Base-by-base conservation (phyloP, 2,329 filamentous ascomycete genomes). In the Xylaria multiplex region DNA sequence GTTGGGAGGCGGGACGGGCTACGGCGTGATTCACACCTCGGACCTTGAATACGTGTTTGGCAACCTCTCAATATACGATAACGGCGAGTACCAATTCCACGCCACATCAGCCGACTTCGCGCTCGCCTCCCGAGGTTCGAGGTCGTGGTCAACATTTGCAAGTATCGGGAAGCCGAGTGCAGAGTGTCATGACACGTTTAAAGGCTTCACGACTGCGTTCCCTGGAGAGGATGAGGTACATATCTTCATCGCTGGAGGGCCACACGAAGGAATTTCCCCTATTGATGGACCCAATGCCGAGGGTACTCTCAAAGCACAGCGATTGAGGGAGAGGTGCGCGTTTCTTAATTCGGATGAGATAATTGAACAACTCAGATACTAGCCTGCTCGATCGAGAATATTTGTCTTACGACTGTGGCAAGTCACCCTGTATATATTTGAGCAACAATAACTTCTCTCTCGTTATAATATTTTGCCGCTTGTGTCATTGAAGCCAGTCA, bases 1-100 rank as follows among this genome's bases (percentile, higher is more conserved):
- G 9, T 58, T 75, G 2, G 69, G 69, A 24, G 77, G 78, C 9
- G 68, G 75, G 2, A 74, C 78, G 1, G 81, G 81, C 0, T 70
- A 82, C 5, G 84, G 84, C 32, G 76, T 81, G 0, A 77, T 84
- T 5, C 85, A 88, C 71, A 84, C 83, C 0, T 82, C 83, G 0
- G 85, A 87, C 58, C 82, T 86, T 30, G 81, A 83, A 5, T 87
- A 86, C 73, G 75, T 85, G 3, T 86, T 83, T 65, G 84, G 78
- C 11, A 82, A 82, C 63, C 68, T 82, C 19, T 78, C 80, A 2
- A 75, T 80, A 58, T 86, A 83, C 72, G 77, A 84, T 57, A 71
- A 73, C 3, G 71, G 71, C 8, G 75, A 71, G 1, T 76, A 74
- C 73, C 74, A 71, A 57, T 81, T 79, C 72, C 71, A 79, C 13